These are phyloP conservation scores for Hypoxylon lienhwacheense DNA, from an alignment of 495 filamentous ascomycete genomes.

Conservation along the genomic window DNA sequence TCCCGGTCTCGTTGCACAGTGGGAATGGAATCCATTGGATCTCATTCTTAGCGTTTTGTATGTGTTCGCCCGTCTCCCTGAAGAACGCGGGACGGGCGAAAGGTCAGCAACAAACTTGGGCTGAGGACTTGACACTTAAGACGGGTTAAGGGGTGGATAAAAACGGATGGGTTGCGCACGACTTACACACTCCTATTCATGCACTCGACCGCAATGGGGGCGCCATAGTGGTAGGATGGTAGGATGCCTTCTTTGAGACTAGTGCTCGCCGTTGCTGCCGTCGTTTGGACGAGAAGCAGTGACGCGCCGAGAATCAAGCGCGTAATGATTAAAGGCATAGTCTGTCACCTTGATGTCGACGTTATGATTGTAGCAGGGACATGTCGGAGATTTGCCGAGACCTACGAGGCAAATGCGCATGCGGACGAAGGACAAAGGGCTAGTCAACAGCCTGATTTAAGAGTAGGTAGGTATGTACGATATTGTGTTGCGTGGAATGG, in stretches of 20 bases:
- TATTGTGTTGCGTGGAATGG: constrained; percentile 8
- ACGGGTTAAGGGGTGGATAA: not conserved
- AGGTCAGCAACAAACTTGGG: not conserved
- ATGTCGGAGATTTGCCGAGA: constrained; percentile 18
- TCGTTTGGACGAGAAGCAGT: constrained; percentile 8
- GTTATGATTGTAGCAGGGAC: constrained; percentile 10
- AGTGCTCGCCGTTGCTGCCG: constrained; percentile 21
- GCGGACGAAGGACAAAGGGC: constrained; percentile 27
- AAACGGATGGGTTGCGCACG: not conserved
- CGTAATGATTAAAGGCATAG: constrained; percentile 23
- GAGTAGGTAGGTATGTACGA: not conserved
- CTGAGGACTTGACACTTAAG: not conserved
- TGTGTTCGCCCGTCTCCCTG: constrained; percentile 71
- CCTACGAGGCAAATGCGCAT: not conserved
- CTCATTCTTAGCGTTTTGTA: constrained; percentile 74
- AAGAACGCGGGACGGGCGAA: not conserved
- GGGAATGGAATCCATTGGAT: constrained; percentile 95
- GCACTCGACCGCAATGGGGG: constrained; percentile 54
- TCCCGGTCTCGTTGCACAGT: constrained; percentile 83
- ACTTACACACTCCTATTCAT: constrained; percentile 60
- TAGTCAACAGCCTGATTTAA: constrained; percentile 23
- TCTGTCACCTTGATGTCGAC: constrained; percentile 11
- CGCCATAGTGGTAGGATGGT: constrained; percentile 54
- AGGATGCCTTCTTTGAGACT: constrained; percentile 35
- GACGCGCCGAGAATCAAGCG: constrained; percentile 26